These are phyloP conservation scores for Colletotrichum lini DNA, from an alignment of 2,329 filamentous ascomycete species.

Conservation along the genomic window DNA sequence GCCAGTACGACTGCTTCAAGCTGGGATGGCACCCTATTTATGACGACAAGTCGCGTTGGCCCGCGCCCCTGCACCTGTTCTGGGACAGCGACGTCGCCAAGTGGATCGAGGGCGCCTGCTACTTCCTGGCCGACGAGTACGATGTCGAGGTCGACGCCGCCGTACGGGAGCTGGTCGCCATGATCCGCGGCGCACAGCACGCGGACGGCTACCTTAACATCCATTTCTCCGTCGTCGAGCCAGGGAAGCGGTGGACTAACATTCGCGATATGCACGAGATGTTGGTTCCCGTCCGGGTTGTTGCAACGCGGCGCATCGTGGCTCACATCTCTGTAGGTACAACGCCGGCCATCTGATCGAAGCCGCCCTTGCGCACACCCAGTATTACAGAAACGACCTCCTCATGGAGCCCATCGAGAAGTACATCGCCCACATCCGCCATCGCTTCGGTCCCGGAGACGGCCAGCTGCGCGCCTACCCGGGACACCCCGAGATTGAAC, in stretches of 20 bases:
- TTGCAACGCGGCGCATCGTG: not conserved
- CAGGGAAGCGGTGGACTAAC: constrained; percentile 69
- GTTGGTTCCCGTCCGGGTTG: constrained; percentile 51
- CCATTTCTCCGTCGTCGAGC: constrained; percentile 73
- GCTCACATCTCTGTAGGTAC: constrained; percentile 56
- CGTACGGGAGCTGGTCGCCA: constrained; percentile 69
- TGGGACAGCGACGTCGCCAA: constrained; percentile 71
- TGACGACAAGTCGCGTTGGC: constrained; percentile 64
- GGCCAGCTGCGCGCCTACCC: constrained; percentile 71
- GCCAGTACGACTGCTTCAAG: constrained; percentile 71
- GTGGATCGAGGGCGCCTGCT: constrained; percentile 75
- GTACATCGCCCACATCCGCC: constrained; percentile 67
- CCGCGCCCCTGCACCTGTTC: constrained; percentile 71
- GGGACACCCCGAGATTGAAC: constrained; percentile 71
- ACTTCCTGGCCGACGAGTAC: constrained; percentile 61
- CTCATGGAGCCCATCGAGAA: constrained; percentile 67
- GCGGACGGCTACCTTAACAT: constrained; percentile 75
- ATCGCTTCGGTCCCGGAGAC: constrained; percentile 65
- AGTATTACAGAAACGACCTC: constrained; percentile 64
- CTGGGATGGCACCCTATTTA: constrained; percentile 70
- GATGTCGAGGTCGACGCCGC: constrained; percentile 64
- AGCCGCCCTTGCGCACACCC: constrained; percentile 69
- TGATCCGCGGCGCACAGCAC: constrained; percentile 70
- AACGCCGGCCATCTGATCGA: constrained; percentile 75
- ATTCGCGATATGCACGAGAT: constrained; percentile 74